Conservation (phyloP, 768 basidiomycete genomes). For the Trametes gibbosa region DNA sequence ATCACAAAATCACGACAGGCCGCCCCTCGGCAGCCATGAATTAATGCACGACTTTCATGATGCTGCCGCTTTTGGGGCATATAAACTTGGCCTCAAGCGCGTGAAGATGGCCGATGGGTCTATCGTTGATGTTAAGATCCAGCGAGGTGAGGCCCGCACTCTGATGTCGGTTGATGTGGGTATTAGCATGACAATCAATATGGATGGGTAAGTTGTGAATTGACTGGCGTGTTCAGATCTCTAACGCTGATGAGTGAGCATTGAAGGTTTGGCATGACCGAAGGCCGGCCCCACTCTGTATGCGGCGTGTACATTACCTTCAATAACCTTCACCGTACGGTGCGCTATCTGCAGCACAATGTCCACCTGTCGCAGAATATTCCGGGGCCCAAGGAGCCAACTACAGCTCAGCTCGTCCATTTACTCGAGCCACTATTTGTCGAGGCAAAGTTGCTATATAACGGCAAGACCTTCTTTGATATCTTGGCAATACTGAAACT, state of each 20-base stretch:
- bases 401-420: neutral
- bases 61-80: neutral
- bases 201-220: slow-evolving; percentile 2
- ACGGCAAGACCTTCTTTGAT: neutral
- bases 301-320: slow-evolving; percentile 1
- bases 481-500: neutral
- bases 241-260: too few relatives aligned
- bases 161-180: neutral
- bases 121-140: neutral
- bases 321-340: neutral
- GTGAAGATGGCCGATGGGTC: neutral
- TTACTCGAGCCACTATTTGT: neutral
- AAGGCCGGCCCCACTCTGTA: neutral
- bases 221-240: too few relatives aligned
- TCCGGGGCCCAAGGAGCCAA: slow-evolving; percentile 3
- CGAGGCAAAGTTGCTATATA: neutral
- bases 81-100: neutral
- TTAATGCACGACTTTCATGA: slow-evolving; percentile 2
- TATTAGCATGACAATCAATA: neutral
- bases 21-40: neutral
- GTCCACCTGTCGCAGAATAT: neutral
- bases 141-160: neutral
- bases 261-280: neutral
- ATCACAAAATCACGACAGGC: neutral
- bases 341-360: slow-evolving; percentile 2